Conservation (phyloP, 192 early-diverging fungal species). For the Spinellus fusiger region DNA sequence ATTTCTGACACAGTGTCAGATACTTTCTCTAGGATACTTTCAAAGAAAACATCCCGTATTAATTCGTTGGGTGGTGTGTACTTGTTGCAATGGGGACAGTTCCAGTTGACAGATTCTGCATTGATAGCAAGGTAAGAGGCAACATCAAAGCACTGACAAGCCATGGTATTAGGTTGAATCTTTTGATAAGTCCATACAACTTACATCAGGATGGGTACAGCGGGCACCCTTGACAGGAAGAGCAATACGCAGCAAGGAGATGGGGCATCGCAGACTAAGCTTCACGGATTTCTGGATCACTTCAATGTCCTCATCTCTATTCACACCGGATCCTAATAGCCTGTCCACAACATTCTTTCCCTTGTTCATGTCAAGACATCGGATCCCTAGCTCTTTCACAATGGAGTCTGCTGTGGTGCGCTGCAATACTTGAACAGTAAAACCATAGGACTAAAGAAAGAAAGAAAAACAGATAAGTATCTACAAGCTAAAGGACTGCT, state of each 20-base stretch:
- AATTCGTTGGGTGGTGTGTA: neutral
- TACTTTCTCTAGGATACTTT: slow-evolving; percentile 1
- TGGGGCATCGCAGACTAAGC: slow-evolving; percentile 16
- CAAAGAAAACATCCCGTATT: slow-evolving; percentile 7
- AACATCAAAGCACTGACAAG: slow-evolving; percentile 21
- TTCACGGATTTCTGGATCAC: slow-evolving; percentile 4
- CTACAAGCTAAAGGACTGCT: too few relatives aligned
- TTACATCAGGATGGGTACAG: slow-evolving; percentile 24
- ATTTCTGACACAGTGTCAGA: slow-evolving; percentile 8
- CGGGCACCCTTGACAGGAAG: slow-evolving; percentile 10
- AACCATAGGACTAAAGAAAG: slow-evolving; percentile 1
- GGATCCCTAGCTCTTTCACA: too few relatives aligned
- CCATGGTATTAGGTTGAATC: neutral
- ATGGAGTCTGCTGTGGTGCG: neutral
- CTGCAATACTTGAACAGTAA: neutral
- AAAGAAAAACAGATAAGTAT: neutral
- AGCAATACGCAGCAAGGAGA: slow-evolving; percentile 6
- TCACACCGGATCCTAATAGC: neutral
- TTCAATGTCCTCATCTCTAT: slow-evolving; percentile 7
- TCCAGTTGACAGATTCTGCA: slow-evolving; percentile 1
- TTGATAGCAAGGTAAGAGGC: slow-evolving; percentile 8
- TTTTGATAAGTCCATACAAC: neutral
- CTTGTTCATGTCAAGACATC: neutral
- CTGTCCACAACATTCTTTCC: neutral
- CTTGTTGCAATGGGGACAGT: slow-evolving; percentile 21